Evolutionary conservation across 1,139 yeast genomes (phyloP).

Genomic region (Petasospora fabianii): DNA sequence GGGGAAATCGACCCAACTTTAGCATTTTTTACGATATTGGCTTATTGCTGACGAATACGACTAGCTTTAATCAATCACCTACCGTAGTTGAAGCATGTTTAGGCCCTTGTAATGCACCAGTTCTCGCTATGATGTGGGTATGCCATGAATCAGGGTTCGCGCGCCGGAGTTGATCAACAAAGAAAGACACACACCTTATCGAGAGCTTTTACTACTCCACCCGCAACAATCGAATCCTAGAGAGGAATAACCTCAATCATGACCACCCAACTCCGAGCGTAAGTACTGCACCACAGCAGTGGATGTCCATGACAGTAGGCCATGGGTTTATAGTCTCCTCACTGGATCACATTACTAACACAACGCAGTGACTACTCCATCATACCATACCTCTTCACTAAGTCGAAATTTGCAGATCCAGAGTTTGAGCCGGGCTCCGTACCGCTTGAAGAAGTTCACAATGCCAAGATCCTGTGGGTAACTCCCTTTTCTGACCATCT

Average conservation of each 20-base stretch:
- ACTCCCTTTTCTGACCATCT: neutral
- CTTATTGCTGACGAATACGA: too few relatives aligned
- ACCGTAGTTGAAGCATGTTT: too few relatives aligned
- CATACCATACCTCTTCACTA: slow-evolving; percentile 28
- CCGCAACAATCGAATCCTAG: too few relatives aligned
- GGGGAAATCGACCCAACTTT: neutral
- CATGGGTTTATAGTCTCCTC: too few relatives aligned
- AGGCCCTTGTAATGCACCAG: too few relatives aligned
- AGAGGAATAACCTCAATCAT: too few relatives aligned
- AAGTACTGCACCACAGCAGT: neutral
- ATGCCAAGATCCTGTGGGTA: slow-evolving; percentile 33
- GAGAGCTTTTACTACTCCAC: too few relatives aligned
- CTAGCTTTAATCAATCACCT: too few relatives aligned
- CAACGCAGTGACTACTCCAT: slow-evolving; percentile 22
- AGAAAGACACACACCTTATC: neutral
- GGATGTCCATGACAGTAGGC: neutral
- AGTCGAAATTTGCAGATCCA: slow-evolving; percentile 36
- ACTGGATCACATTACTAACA: too few relatives aligned
- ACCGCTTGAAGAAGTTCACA: slow-evolving; percentile 27
- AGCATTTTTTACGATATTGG: neutral
- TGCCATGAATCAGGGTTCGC: too few relatives aligned
- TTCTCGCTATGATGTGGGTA: too few relatives aligned
- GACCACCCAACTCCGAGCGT: slow-evolving; percentile 1
- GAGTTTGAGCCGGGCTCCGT: slow-evolving; percentile 34
- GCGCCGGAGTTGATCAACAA: neutral